Conservation (phyloP, 306 rosid genomes). For the Trifolium subterraneum region DNA sequence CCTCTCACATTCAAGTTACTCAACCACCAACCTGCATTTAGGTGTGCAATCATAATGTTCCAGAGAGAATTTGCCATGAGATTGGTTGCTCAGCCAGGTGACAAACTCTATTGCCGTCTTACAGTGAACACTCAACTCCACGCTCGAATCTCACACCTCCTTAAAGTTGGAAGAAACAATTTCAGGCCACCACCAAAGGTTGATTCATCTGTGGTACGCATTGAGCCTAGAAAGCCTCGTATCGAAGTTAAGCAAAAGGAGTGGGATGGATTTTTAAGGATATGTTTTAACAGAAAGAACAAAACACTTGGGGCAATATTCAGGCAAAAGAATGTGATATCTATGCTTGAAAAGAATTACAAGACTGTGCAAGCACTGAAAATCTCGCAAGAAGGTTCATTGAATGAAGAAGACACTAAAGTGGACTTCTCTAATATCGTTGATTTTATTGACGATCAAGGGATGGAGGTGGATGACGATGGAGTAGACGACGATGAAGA, state of each 20-base stretch:
- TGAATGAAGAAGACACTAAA: slow-evolving; percentile 41
- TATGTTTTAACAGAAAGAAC: slow-evolving; percentile 89
- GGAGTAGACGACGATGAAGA: slow-evolving; percentile 59
- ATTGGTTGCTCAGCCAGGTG: slow-evolving; percentile 92
- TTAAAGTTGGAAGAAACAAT: slow-evolving; percentile 91
- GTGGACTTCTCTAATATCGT: slow-evolving; percentile 49
- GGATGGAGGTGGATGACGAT: slow-evolving; percentile 61
- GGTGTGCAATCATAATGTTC: slow-evolving; percentile 94
- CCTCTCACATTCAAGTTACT: slow-evolving; percentile 96
- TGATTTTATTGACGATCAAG: slow-evolving; percentile 58
- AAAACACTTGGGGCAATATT: slow-evolving; percentile 90
- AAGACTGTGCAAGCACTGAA: slow-evolving; percentile 67
- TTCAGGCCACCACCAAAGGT: slow-evolving; percentile 95
- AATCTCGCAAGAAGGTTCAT: slow-evolving; percentile 49
- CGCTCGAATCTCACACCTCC: slow-evolving; percentile 87
- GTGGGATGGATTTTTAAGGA: slow-evolving; percentile 91
- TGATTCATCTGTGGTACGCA: slow-evolving; percentile 86
- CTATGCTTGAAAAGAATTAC: slow-evolving; percentile 82
- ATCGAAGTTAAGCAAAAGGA: slow-evolving; percentile 81
- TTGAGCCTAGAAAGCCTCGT: slow-evolving; percentile 83
- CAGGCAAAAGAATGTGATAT: slow-evolving; percentile 80
- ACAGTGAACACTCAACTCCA: slow-evolving; percentile 84
- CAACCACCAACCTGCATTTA: slow-evolving; percentile 75
- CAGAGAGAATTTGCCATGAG: slow-evolving; percentile 97
- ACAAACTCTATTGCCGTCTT: slow-evolving; percentile 89